phyloP scores from a whole-genome alignment of 2,329 filamentous ascomycete species.

The Tolypocladium nubicola region DNA sequence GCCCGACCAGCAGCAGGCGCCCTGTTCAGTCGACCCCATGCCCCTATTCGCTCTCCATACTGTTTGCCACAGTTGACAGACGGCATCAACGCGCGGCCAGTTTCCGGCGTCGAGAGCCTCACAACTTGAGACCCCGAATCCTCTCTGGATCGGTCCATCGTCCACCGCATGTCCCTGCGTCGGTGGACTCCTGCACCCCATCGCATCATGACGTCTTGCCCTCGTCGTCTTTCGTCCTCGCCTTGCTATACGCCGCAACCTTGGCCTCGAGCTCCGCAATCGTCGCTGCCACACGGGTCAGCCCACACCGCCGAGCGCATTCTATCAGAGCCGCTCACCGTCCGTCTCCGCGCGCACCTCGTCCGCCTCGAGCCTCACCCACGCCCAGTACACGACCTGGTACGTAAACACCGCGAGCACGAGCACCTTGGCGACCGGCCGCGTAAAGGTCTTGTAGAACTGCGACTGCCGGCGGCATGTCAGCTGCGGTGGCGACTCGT shows the following conservation, averaged over 20 bases:
- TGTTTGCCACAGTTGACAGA: neutral
- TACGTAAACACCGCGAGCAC: constrained; percentile 69
- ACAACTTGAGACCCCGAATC: too few species aligned
- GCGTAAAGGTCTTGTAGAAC: constrained; percentile 67
- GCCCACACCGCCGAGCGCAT: too few species aligned
- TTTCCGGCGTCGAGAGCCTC: neutral
- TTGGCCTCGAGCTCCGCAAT: constrained; percentile 26
- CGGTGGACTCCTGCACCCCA: neutral
- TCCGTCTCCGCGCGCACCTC: constrained; percentile 52
- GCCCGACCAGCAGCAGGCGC: neutral
- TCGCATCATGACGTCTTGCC: constrained; percentile 7
- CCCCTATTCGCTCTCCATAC: neutral
- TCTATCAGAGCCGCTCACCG: constrained; percentile 32
- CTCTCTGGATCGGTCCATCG: neutral
- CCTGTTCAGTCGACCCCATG: neutral
- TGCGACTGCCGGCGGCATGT: constrained; percentile 30
- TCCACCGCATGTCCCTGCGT: neutral
- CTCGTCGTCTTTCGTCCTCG: constrained; percentile 4
- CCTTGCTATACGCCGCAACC: constrained; percentile 22
- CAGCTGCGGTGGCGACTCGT: neutral
- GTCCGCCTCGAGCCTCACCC: constrained; percentile 63
- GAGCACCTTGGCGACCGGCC: constrained; percentile 63
- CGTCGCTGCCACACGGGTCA: constrained; percentile 12
- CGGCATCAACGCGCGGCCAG: neutral
- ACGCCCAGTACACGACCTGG: constrained; percentile 64